Conservation (phyloP, 2,329 filamentous ascomycete species). For the Stylonectria norvegica region DNA sequence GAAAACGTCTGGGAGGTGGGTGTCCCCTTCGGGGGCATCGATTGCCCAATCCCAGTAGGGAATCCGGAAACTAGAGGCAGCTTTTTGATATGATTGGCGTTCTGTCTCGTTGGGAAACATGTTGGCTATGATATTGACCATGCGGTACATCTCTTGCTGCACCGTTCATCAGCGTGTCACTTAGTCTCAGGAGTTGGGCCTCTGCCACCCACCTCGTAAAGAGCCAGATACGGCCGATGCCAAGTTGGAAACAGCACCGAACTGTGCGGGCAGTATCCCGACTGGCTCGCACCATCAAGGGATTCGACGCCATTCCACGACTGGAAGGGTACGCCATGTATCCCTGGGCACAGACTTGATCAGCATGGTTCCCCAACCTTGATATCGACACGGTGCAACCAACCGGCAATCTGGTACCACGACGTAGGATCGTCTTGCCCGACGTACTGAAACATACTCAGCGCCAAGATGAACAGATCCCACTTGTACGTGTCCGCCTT, state of each 20-base stretch:
- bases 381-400: constrained; percentile 23
- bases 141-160: constrained; percentile 37
- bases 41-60: constrained; percentile 61
- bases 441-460: constrained; percentile 68
- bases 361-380: constrained; percentile 6
- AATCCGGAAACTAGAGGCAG: constrained; percentile 50
- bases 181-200: no score
- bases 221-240: constrained; percentile 75
- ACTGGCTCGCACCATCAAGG: constrained; percentile 48
- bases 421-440: constrained; percentile 62
- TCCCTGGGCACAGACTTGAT: constrained; percentile 47
- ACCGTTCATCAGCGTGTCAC: constrained; percentile 12
- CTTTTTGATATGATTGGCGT: constrained; percentile 47
- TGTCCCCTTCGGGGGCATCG: constrained; percentile 45
- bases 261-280: constrained; percentile 75
- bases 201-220: constrained; percentile 54
- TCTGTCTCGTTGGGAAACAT: constrained; percentile 46
- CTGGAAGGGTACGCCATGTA: constrained; percentile 71
- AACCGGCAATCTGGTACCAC: constrained; percentile 76
- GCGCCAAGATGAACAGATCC: constrained; percentile 73
- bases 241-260: constrained; percentile 75
- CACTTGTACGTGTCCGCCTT: constrained; percentile 62
- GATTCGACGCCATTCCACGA: constrained; percentile 52
- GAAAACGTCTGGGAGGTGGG: constrained; percentile 43
- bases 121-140: constrained; percentile 42